phyloP scores from a whole-genome alignment of 1,139 yeast genomes.

The Suhomyces panamericanus region DNA sequence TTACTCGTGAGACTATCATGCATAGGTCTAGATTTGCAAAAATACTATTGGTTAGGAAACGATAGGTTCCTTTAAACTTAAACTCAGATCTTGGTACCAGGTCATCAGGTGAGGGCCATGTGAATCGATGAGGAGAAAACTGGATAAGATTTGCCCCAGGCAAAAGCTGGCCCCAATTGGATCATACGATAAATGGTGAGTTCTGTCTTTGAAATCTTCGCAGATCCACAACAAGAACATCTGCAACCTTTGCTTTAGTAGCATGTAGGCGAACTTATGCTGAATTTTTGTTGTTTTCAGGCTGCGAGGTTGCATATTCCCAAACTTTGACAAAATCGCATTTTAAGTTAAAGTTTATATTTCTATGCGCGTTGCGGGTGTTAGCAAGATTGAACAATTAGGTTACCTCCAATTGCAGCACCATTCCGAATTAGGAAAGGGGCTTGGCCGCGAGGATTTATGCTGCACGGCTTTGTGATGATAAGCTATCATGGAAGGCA shows the following conservation, averaged over 20 bases:
- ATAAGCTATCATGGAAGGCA: neutral
- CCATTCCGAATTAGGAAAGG: neutral
- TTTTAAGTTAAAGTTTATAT: neutral
- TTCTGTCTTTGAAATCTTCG: too few relatives aligned
- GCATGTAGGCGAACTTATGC: neutral
- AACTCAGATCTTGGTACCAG: slow-evolving; percentile 1
- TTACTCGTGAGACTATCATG: neutral
- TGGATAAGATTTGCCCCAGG: neutral
- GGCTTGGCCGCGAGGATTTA: neutral
- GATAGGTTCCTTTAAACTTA: neutral
- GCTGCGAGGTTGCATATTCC: neutral
- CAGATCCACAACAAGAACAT: neutral
- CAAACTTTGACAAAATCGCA: neutral
- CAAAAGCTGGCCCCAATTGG: too few relatives aligned
- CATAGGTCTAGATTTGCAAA: slow-evolving; percentile 2
- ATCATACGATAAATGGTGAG: too few relatives aligned
- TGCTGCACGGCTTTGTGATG: slow-evolving; percentile 3
- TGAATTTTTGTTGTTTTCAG: neutral
- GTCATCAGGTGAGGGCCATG: slow-evolving; percentile 4
- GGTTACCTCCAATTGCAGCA: neutral
- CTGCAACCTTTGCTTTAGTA: neutral
- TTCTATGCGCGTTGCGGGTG: slow-evolving; percentile 1
- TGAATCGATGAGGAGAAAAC: neutral
- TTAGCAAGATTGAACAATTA: neutral
- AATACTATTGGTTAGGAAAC: slow-evolving; percentile 3